Base-by-base conservation (phyloP, 768 basidiomycete species). In the Russula griseocarnosa region DNA sequence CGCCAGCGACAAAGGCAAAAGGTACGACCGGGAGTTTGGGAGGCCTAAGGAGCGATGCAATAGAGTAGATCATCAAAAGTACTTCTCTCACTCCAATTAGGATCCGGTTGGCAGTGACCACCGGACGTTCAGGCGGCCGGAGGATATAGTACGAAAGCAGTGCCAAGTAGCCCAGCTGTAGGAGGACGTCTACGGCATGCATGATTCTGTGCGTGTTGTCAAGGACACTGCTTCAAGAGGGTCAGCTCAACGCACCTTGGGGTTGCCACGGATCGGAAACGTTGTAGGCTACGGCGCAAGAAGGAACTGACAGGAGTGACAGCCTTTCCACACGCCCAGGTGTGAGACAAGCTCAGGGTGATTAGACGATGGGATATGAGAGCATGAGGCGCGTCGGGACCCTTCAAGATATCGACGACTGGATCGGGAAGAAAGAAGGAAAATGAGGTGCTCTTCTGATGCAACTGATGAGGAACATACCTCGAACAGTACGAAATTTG, bases 171-270 rank as follows among this genome's bases (percentile, higher is more conserved):
- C 64, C 58, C 24, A 79, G 20, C 36, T 78, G 76, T 32, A 76
- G 69, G 11, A 75, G 42, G 30, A 80, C 68, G 26, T 83, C 81
- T 14, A 82, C 61, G 38, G 76, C 66, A 72, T 84, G 82, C 26
- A 78, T 55, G 26, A 78, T 75, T 13, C 83, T 85, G 49, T 20
- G 47, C 32, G 56, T 16, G 5, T 28, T 1, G n/a, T 60, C 51
- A 58, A 44, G 38, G 20, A 58, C n/a, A 36, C 53, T 36, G n/a
- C 36, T n/a, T 10, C 28, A 24, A 30, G 28, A 28, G 42, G 20
- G 8, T 8, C 62, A 10, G 55, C 57, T n/a, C 46, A 51, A 46
- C 66, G 22, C 56, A 83, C 83, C 81, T 73, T 22, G 83, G 83
- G 14, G 80, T 80, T 52, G 75, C 74, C 22, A 77, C 59, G n/a